Conservation (phyloP, 768 basidiomycete species). For the Rhizopogon sp. region DNA sequence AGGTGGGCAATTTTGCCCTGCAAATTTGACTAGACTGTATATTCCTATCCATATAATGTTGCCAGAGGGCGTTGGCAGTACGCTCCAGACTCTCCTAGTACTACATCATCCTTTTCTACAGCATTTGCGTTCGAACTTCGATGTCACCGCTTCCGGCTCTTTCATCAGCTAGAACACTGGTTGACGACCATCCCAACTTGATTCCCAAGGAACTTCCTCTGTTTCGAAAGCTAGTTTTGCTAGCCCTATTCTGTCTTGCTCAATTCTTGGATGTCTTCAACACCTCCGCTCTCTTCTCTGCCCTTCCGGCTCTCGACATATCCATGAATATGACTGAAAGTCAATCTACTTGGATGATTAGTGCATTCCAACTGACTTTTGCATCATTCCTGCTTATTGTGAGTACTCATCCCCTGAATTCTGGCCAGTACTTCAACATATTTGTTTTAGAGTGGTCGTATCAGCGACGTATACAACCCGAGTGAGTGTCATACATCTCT, state of each 20-base stretch:
- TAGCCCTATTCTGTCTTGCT: constrained; percentile 35
- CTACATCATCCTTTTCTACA: not conserved
- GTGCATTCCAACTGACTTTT: constrained; percentile 38
- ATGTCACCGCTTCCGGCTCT: constrained; percentile 8
- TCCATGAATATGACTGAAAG: constrained; percentile 15
- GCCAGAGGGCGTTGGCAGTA: not conserved
- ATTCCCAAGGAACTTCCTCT: constrained; percentile 13
- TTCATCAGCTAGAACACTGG: not conserved
- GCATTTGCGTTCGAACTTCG: not conserved
- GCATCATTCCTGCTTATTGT: constrained; percentile 36
- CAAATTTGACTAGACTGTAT: too few relatives aligned
- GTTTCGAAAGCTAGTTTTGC: constrained; percentile 23
- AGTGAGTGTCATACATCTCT: constrained; percentile 21
- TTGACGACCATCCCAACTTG: not conserved
- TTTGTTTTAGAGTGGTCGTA: constrained; percentile 29
- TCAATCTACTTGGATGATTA: constrained; percentile 34
- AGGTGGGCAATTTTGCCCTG: too few relatives aligned
- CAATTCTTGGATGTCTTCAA: constrained; percentile 41
- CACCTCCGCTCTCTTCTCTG: constrained; percentile 34
- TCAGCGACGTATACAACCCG: constrained; percentile 36
- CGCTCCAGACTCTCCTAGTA: not conserved
- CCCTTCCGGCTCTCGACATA: constrained; percentile 29
- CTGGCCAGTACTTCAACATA: not conserved
- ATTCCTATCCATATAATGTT: too few relatives aligned
- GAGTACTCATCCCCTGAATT: constrained; percentile 8